Evolutionary conservation across 1,284 basidiomycete species (phyloP).

Genomic region (Lignosus rhinocerotis): DNA sequence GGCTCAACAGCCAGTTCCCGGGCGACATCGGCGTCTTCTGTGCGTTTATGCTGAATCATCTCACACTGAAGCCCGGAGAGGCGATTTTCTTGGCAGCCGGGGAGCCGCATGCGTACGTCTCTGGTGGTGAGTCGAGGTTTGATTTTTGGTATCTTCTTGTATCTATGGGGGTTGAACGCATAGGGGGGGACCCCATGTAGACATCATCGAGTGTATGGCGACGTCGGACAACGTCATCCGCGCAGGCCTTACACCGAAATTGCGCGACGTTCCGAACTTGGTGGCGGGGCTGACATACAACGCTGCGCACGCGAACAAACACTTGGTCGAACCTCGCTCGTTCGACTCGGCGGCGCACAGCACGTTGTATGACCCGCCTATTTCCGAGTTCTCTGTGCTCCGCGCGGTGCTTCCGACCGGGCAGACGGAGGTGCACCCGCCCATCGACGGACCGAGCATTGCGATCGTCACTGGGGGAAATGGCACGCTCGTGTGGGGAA

Average conservation of each 20-base stretch:
- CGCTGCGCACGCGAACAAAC: slow-evolving; percentile 66
- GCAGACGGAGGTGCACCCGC: slow-evolving; percentile 53
- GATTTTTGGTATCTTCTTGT: neutral
- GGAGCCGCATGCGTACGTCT: slow-evolving; percentile 96
- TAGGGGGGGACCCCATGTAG: slow-evolving; percentile 41
- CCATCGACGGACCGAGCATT: slow-evolving; percentile 84
- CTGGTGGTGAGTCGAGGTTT: slow-evolving; percentile 62
- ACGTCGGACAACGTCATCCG: slow-evolving; percentile 99
- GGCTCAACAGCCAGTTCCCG: slow-evolving; percentile 83
- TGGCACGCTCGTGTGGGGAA: slow-evolving; percentile 54
- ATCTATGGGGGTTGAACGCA: neutral
- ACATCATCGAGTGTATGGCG: slow-evolving; percentile 98
- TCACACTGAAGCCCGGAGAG: slow-evolving; percentile 79
- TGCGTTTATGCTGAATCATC: slow-evolving; percentile 88
- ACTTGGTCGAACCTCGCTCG: slow-evolving; percentile 62
- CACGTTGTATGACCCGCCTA: slow-evolving; percentile 90
- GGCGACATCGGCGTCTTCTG: slow-evolving; percentile 95
- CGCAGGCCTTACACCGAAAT: slow-evolving; percentile 96
- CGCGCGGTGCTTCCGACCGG: slow-evolving; percentile 53
- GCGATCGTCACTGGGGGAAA: slow-evolving; percentile 74
- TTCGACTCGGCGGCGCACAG: slow-evolving; percentile 44
- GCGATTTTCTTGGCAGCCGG: slow-evolving; percentile 95
- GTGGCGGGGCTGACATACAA: slow-evolving; percentile 88
- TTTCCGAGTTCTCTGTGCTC: slow-evolving; percentile 92
- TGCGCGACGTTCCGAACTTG: slow-evolving; percentile 90